Base-by-base conservation (phyloP, 352 stramenopile genomes). In the Phytophthora gonapodyides region DNA sequence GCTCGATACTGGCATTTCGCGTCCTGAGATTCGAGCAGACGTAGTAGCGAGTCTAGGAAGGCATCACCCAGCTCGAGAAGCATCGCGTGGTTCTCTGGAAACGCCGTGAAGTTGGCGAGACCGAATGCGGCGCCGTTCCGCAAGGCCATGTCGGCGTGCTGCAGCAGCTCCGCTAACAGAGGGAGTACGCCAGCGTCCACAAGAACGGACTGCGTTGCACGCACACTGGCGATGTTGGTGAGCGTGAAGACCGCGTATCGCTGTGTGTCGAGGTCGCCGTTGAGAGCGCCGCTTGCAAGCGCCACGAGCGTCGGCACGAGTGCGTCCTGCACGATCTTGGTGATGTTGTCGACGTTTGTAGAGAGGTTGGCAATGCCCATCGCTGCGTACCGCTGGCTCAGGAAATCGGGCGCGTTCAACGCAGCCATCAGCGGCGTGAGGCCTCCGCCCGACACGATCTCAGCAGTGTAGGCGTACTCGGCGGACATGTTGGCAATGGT, bases 331-430 rank as follows among this genome's bases (percentile, higher is more conserved):
- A 94, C 69, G 31, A 98, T 93, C 53, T 96, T 97, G 27, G 83
- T 77, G 57, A 94, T 79, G 66, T 98, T 98, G 34, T 84, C 78
- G 3, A 84, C 64, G 67, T 98, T 97, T 5, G 92, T 97, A 11
- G 96, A 96, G 15, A 99, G 69, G 61, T 99, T 99, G 2, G 93
- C 94, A 24, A 98, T 81, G 15, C 93, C 93, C 95, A 99, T 98
- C 21, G 89, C 89, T 13, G 94, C 91, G 75, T 97, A 99, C 19
- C 94, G 84, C 62, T 98, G 94, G 56, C 88, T 97, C 13, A 98
- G 62, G 34, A 88, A 87, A 70, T 99, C 97, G 1, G 92, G 84
- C 0, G 91, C 97, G 16, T 80, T 87, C 17, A 99, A 79, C 13
- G 95, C 91, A 16, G 89, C 71, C 38, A 97, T 75, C 1, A 99